A percentile compares a stretch with the other conserved stretches of the same genome.
phyloP scores from a whole-genome alignment of 2,329 filamentous ascomycete genomes.

The Lecanicillium sp. region DNA sequence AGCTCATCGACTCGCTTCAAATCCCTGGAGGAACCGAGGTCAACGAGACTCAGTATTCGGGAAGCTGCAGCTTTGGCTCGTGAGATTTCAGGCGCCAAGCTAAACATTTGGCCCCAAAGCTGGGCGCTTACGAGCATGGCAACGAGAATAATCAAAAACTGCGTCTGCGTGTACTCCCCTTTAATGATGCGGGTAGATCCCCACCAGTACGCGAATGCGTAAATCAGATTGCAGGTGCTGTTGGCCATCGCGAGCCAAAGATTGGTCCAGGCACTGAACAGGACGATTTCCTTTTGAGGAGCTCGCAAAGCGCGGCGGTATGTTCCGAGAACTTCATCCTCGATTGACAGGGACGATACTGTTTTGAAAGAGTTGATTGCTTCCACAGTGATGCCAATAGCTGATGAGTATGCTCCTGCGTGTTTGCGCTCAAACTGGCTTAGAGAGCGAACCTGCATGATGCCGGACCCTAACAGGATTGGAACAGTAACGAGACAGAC shows the following conservation, averaged over 20 bases:
- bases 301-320: conserved; percentile 43
- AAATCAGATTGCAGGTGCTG: conserved; percentile 56
- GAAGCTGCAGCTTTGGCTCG: conserved; percentile 54
- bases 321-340: conserved; percentile 40
- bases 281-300: conserved; percentile 45
- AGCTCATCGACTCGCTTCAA: no score
- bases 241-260: conserved; percentile 53
- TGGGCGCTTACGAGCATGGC: conserved; percentile 66
- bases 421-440: conserved; percentile 55
- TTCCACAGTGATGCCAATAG: conserved; percentile 58
- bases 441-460: conserved; percentile 58
- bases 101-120: conserved; percentile 67
- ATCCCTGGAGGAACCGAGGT: conserved; percentile 27
- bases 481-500: conserved; percentile 64
- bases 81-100: conserved; percentile 66
- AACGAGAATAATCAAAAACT: conserved; percentile 69
- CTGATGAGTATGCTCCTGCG: conserved; percentile 54
- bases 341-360: conserved; percentile 45
- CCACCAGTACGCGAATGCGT: conserved; percentile 76
- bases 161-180: conserved; percentile 53
- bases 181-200: conserved; percentile 61
- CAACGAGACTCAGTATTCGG: conserved; percentile 44
- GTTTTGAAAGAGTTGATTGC: conserved; percentile 60
- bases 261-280: conserved; percentile 43
- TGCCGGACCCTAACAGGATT: conserved; percentile 57